Evolutionary conservation across 495 filamentous ascomycete genomes (phyloP), one percentile per base, ranked within the genome.

Genomic region (Neurospora pannonica): DNA sequence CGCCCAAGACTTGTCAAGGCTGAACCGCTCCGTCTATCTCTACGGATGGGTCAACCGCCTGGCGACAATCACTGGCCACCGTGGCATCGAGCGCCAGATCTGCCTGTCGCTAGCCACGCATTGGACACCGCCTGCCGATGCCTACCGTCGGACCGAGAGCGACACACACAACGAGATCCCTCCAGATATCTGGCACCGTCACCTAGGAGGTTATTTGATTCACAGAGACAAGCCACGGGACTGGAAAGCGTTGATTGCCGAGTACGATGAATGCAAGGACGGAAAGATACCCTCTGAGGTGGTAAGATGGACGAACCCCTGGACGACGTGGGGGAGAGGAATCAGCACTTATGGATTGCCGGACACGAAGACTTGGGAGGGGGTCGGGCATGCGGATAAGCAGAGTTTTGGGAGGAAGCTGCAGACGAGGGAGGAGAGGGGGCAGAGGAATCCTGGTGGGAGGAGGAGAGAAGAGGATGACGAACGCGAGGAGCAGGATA

Each of bases 281-380:
- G 76, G 46, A 5, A 73, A 75, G 39, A 75, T 82, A 15, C 80
- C 79, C 0, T 13, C 17, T 1, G 79, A 82, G 46, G 70, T 82
- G 37, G 24, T 43, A 9, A 74, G 75, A 3, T 82, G 80, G 80
- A 79, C 80, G n/a, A 73, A 75, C 4, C 78, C 79, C 0, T 82
- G 79, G 79, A 81, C 77, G 34, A 82, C 80, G 0, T 82, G 80
- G 80, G 80, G 80, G 0, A 36, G 80, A 6, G 80, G 80, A 6
- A 81, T 82, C 42, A 80, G 78, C 39, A 79, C 78, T 0, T 79
- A 80, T 38, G 80, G 80, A 5, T 38, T 82, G 60, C 80, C 80
- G 17, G 80, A 82, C 39, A 80, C 80, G 0, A 82, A 80, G 74
- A 80, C 79, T 31, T 82, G 80, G 80, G 78, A 78, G 34, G 80